Percentiles rank a stretch among this genome's conserved stretches.
These are phyloP conservation scores for Ascochyta pisi DNA, from an alignment of 2,329 filamentous ascomycete genomes.

Conservation along the genomic window DNA sequence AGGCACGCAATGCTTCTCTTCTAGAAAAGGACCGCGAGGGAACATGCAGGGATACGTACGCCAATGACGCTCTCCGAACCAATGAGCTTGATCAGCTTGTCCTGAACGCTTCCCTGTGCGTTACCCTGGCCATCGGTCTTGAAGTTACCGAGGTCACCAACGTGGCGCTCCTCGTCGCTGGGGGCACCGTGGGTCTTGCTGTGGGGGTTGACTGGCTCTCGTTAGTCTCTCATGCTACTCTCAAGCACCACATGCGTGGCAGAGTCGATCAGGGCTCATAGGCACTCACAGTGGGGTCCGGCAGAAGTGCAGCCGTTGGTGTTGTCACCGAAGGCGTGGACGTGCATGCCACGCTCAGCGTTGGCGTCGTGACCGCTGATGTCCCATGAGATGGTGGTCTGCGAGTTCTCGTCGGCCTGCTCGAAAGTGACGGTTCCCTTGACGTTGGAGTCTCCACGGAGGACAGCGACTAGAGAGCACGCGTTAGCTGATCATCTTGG, in stretches of 20 bases:
- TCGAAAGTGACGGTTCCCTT: slow-evolving; percentile 93
- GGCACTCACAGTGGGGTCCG: slow-evolving; percentile 83
- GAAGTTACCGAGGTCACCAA: slow-evolving; percentile 97
- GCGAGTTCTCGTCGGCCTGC: slow-evolving; percentile 80
- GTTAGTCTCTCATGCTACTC: slow-evolving; percentile 12
- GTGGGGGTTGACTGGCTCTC: slow-evolving; percentile 83
- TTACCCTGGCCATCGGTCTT: slow-evolving; percentile 93
- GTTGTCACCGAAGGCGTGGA: slow-evolving; percentile 99
- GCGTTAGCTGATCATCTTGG: neutral
- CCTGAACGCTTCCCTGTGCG: slow-evolving; percentile 77
- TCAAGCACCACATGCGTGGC: too few relatives aligned
- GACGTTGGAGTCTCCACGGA: slow-evolving; percentile 98
- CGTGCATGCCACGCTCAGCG: slow-evolving; percentile 96
- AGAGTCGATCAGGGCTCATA: too few relatives aligned
- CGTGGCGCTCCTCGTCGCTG: slow-evolving; percentile 82
- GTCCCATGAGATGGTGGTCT: slow-evolving; percentile 90
- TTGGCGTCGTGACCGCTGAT: slow-evolving; percentile 92
- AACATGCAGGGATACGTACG: slow-evolving; percentile 58
- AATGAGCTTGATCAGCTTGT: slow-evolving; percentile 92
- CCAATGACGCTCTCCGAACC: slow-evolving; percentile 94
- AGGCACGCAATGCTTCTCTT: too few relatives aligned
- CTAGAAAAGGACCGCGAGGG: too few relatives aligned
- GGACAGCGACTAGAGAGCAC: slow-evolving; percentile 75
- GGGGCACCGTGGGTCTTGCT: slow-evolving; percentile 92
- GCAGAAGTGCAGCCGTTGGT: slow-evolving; percentile 99